Percentiles rank a stretch among this genome's conserved stretches.
Conservation (phyloP, 192 early-diverging fungal species). For the Nowakowskiella sp. region DNA sequence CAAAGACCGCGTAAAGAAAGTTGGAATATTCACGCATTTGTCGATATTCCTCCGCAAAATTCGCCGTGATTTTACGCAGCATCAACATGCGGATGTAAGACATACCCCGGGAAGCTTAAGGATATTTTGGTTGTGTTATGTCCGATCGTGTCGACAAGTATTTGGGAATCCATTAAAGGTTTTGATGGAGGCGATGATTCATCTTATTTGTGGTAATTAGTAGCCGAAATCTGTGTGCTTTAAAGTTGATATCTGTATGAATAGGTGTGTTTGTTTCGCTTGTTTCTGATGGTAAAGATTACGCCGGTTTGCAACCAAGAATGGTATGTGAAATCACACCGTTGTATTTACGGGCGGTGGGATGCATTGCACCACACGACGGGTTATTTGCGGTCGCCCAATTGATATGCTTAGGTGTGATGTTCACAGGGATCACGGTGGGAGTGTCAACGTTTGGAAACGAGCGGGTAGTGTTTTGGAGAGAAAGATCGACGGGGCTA, state of each 20-base stretch:
- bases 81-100: conserved; percentile 7
- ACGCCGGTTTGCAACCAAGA: conserved; percentile 40
- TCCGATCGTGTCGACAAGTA: conserved; percentile 34
- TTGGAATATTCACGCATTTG: too few species aligned
- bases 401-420: conserved; percentile 48
- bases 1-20: too few species aligned
- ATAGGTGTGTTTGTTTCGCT: conserved; percentile 34
- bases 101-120: conserved; percentile 31
- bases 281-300: conserved; percentile 33
- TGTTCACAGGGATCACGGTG: conserved; percentile 53
- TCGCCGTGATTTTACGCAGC: not conserved
- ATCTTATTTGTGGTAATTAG: conserved; percentile 52
- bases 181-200: conserved; percentile 45
- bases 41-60: too few species aligned
- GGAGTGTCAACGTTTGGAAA: conserved; percentile 54
- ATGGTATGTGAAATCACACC: conserved; percentile 40
- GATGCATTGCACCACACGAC: too few species aligned
- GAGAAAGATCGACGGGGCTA: conserved; percentile 51
- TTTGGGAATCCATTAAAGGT: conserved; percentile 38
- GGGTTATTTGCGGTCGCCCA: conserved; percentile 47
- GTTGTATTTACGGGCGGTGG: conserved; percentile 18
- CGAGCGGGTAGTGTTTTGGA: conserved; percentile 59
- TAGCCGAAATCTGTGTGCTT: too few species aligned
- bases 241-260: conserved; percentile 17
- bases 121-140: conserved; percentile 41